Evolutionary conservation across 2,329 filamentous ascomycete species (phyloP).

Genomic region (Pyricularia sp.): DNA sequence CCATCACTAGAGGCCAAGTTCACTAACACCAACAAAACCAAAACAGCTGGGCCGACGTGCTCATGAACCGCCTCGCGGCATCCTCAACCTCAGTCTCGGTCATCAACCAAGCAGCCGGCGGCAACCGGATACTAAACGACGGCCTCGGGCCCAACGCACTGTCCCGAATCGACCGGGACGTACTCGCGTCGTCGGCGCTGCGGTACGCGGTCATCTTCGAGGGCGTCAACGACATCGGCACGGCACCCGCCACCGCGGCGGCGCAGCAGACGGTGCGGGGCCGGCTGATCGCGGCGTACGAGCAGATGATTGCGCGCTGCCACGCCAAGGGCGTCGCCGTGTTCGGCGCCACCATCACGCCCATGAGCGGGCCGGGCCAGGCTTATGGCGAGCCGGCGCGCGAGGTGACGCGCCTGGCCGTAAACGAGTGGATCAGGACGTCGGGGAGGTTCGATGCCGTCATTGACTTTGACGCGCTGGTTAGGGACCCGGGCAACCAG

Average conservation of each 20-base stretch:
- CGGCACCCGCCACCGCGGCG: slow-evolving; percentile 20
- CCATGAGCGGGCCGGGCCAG: slow-evolving; percentile 33
- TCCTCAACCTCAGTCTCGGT: slow-evolving; percentile 35
- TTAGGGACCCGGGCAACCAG: slow-evolving; percentile 37
- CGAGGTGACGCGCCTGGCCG: slow-evolving; percentile 41
- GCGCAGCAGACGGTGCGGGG: slow-evolving; percentile 31
- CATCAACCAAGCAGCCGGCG: slow-evolving; percentile 58
- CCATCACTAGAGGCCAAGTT: no score
- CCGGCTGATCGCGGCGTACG: slow-evolving; percentile 41
- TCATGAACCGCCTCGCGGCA: slow-evolving; percentile 40
- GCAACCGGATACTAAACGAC: slow-evolving; percentile 54
- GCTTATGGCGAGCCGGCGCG: slow-evolving; percentile 39
- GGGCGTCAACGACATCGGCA: slow-evolving; percentile 61
- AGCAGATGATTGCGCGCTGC: slow-evolving; percentile 44
- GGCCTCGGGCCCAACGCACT: slow-evolving; percentile 54
- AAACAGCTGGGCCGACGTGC: slow-evolving; percentile 15
- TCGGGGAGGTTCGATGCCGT: slow-evolving; percentile 49
- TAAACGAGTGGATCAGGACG: slow-evolving; percentile 50
- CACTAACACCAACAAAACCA: background rate
- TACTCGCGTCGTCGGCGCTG: slow-evolving; percentile 46
- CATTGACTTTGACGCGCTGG: slow-evolving; percentile 49
- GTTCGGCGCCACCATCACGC: slow-evolving; percentile 44
- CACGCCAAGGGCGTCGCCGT: slow-evolving; percentile 42
- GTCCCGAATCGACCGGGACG: slow-evolving; percentile 53
- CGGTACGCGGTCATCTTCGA: slow-evolving; percentile 57